Base-by-base conservation (phyloP, 2,329 filamentous ascomycete species). In the Monosporascus sp. region DNA sequence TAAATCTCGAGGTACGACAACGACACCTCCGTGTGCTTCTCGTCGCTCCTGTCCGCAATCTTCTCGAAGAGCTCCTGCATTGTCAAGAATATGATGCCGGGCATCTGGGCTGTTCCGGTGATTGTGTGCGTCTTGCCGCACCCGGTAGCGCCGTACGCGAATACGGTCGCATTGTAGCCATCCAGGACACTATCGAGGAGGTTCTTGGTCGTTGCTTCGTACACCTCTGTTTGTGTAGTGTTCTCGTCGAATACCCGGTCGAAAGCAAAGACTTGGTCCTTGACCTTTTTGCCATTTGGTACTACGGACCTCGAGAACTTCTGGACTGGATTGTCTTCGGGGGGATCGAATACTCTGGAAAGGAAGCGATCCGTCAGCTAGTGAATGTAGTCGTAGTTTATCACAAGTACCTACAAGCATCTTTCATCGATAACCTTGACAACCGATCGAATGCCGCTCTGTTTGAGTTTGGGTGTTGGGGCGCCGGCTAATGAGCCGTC, bases 71-170 rank as follows among this genome's bases (percentile, higher is more conserved):
- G 78, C 72, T 99, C 94, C 72, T 97, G 93, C 92, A 99, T 99
- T 1, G 94, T 97, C 64, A 99, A 76, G 74, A 97, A 99, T 69
- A 99, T 99, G 65, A 99, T 97, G 53, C 94, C 94, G 0, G 94
- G 94, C 66, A 96, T 88, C 69, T 96, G 89, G 2, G 91, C 76
- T 0, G 93, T 97, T 61, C 94, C 94, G 3, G 87, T 91, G 66
- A 99, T 99, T 9, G 94, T 99, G 71, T 99, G 94, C 24, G 94
- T 99, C 76, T 99, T 99, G 71, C 94, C 94, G 71, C 94, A 99
- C 40, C 94, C 94, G 1, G 94, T 99, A 40, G 94, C 94, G 62
- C 94, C 94, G 71, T 99, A 99, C 49, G 94, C 94, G 69, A 99
- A 99, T 5, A 99, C 94, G 0, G 94, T 99, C 48, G 94, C 94